phyloP scores from a whole-genome alignment of 768 basidiomycete species.

The Trametes maxima region DNA sequence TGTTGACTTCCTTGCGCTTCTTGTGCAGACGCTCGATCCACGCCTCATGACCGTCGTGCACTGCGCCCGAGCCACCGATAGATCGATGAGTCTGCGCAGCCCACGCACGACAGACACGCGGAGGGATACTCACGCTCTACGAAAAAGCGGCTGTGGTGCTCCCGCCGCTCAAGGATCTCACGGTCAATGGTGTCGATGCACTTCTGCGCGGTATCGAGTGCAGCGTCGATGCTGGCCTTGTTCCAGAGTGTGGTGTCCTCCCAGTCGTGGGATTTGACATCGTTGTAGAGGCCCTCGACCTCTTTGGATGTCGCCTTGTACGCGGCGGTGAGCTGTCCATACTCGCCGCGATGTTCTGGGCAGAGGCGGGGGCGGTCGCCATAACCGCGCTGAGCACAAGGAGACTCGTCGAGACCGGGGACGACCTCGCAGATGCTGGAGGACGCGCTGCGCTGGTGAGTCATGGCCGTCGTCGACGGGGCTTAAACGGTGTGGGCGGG shows the following conservation, averaged over 20 bases:
- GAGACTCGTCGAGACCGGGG: background rate
- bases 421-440: constrained; percentile 2
- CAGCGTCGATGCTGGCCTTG: background rate
- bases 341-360: constrained; percentile 6
- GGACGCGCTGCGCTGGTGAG: background rate
- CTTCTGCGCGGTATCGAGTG: background rate
- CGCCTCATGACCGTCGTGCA: constrained; percentile 8
- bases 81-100: background rate
- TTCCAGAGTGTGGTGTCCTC: background rate
- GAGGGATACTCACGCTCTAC: background rate
- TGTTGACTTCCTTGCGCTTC: background rate
- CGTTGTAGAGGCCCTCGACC: background rate
- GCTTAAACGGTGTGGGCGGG: background rate
- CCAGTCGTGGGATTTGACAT: constrained; percentile 4
- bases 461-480: background rate
- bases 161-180: constrained; percentile 7
- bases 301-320: constrained; percentile 6
- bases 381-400: background rate
- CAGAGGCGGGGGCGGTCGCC: constrained; percentile 10
- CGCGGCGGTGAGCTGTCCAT: background rate
- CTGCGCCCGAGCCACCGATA: background rate
- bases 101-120: background rate
- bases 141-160: constrained; percentile 14
- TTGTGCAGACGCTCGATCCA: constrained; percentile 2
- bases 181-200: background rate